Evolutionary conservation across 1,284 basidiomycete species (phyloP).

Genomic region (Cystobasidium sp.): DNA sequence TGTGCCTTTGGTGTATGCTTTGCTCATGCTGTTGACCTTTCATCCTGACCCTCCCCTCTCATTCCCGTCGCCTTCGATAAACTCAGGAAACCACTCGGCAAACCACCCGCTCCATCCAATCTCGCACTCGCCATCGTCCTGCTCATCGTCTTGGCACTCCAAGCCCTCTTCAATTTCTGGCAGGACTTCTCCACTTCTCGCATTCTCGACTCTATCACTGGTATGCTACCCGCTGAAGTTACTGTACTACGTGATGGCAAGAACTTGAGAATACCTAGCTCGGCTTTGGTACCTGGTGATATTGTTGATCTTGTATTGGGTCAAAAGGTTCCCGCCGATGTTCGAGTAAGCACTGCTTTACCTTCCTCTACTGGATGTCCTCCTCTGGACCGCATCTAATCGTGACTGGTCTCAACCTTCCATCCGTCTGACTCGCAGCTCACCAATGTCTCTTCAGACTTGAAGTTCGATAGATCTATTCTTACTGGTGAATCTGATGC

Average conservation of each 20-base stretch:
- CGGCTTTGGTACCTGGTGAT: conserved; percentile 58
- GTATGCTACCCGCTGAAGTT: conserved; percentile 60
- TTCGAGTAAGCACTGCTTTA: conserved; percentile 55
- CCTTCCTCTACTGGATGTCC: background rate
- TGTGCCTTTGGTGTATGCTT: background rate
- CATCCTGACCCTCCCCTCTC: background rate
- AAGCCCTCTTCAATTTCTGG: conserved; percentile 61
- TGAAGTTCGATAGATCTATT: conserved; percentile 68
- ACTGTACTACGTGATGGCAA: conserved; percentile 58
- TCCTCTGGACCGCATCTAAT: background rate
- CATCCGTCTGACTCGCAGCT: conserved; percentile 51
- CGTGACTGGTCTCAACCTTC: too few relatives aligned
- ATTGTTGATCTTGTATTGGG: conserved; percentile 59
- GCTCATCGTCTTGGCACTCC: conserved; percentile 60
- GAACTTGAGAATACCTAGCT: conserved; percentile 53
- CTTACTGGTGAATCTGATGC: conserved; percentile 68
- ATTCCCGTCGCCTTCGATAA: background rate
- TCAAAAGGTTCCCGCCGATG: conserved; percentile 60
- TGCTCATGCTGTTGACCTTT: background rate
- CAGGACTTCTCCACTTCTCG: conserved; percentile 60
- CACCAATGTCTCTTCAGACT: conserved; percentile 61
- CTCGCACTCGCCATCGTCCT: conserved; percentile 61
- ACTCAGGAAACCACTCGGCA: conserved; percentile 60
- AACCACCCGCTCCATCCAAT: conserved; percentile 60
- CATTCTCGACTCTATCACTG: conserved; percentile 60